Conservation (phyloP, 495 filamentous ascomycete genomes). For the Tetracladium setigerum region DNA sequence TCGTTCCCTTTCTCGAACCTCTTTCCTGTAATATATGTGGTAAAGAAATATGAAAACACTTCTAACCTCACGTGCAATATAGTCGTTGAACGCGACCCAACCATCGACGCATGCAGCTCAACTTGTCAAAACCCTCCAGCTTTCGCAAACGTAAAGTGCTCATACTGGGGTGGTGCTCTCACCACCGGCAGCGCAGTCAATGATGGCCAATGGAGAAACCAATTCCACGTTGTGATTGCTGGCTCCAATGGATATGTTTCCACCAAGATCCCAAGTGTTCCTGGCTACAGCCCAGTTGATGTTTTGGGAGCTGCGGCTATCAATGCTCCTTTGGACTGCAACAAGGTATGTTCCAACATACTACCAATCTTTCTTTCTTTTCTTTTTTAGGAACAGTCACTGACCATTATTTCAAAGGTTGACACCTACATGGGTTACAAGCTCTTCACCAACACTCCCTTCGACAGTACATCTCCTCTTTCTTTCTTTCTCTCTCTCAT, state of each 20-base stretch:
- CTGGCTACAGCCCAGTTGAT: too few species aligned
- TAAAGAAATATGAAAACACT: too few species aligned
- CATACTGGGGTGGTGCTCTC: conserved; percentile 36
- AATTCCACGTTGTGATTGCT: conserved; percentile 36
- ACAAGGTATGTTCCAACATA: conserved; percentile 2
- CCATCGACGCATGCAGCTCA: conserved; percentile 22
- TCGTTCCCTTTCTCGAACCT: background rate
- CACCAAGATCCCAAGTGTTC: too few species aligned
- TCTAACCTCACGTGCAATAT: background rate
- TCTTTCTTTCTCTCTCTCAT: too few species aligned
- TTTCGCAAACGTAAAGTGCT: conserved; percentile 44
- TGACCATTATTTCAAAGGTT: too few species aligned
- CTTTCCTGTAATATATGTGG: background rate
- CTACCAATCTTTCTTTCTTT: too few species aligned
- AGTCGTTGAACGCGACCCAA: conserved; percentile 36
- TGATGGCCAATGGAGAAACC: conserved; percentile 24
- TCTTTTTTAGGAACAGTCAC: too few species aligned
- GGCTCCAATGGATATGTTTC: conserved; percentile 33
- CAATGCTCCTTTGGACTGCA: conserved; percentile 14
- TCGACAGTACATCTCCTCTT: too few species aligned
- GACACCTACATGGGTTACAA: conserved; percentile 20
- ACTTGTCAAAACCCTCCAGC: conserved; percentile 34
- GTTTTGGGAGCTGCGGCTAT: conserved; percentile 10
- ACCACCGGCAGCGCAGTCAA: conserved; percentile 25
- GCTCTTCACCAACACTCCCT: conserved; percentile 6